Conservation (phyloP, 139 green algal species). For the Tetradesmus obliquus region DNA sequence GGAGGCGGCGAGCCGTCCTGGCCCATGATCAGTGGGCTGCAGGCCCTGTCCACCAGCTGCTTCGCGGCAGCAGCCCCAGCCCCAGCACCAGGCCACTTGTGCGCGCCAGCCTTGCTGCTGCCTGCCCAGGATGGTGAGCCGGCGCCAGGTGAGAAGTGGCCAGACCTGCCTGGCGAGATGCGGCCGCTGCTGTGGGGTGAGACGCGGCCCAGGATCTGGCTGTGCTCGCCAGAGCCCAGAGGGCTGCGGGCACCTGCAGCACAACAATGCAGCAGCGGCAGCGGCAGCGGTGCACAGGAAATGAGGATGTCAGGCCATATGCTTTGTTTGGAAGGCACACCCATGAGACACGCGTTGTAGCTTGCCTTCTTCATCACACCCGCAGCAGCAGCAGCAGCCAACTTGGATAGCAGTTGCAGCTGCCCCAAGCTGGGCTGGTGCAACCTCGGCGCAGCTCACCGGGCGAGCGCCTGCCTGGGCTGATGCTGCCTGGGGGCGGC, state of each 20-base stretch:
- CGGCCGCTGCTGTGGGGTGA: neutral
- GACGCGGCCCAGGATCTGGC: neutral
- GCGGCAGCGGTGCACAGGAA: neutral
- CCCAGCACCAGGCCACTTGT: conserved; percentile 15
- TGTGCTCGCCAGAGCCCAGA: conserved; percentile 18
- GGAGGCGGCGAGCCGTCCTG: conserved; percentile 25
- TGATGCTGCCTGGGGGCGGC: conserved; percentile 36
- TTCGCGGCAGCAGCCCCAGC: neutral
- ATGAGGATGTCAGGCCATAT: neutral
- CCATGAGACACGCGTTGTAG: neutral
- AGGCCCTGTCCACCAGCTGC: conserved; percentile 41
- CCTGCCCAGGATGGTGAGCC: conserved; percentile 1
- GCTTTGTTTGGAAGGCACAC: too few relatives aligned
- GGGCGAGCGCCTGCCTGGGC: conserved; percentile 27
- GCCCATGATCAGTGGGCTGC: conserved; percentile 11
- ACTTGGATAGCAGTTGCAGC: neutral
- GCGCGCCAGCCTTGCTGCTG: conserved; percentile 15
- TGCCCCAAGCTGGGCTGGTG: neutral
- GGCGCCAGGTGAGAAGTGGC: neutral
- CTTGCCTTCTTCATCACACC: neutral
- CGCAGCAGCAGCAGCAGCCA: neutral
- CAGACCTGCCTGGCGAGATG: neutral
- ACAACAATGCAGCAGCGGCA: neutral
- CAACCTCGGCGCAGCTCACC: neutral
- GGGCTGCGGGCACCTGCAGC: conserved; percentile 10